These are phyloP conservation scores for Kodamaea fukazawae DNA, from an alignment of 805 yeast genomes.

Conservation along the genomic window DNA sequence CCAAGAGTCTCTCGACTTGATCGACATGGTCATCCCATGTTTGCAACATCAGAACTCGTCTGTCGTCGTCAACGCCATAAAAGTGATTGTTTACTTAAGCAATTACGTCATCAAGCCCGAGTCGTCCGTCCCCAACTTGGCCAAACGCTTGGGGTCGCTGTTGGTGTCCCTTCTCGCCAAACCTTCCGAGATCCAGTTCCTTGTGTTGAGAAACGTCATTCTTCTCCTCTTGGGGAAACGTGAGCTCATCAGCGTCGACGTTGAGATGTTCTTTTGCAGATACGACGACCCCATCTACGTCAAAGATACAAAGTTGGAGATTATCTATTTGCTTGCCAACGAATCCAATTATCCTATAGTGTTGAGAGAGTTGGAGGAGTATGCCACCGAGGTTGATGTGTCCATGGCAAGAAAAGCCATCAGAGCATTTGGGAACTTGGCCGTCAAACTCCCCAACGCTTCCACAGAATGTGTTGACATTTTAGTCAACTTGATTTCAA, in stretches of 20 bases:
- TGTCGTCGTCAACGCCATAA: constrained; percentile 74
- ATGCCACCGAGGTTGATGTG: constrained; percentile 82
- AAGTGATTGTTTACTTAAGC: constrained; percentile 66
- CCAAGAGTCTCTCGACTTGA: constrained; percentile 62
- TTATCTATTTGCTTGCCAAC: constrained; percentile 75
- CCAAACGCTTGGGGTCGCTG: constrained; percentile 63
- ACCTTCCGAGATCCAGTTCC: constrained; percentile 80
- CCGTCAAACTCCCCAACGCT: constrained; percentile 66
- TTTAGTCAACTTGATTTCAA: constrained; percentile 55
- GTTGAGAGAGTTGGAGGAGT: constrained; percentile 74
- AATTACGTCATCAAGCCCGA: constrained; percentile 65
- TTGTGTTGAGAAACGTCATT: constrained; percentile 77
- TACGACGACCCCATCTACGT: constrained; percentile 85
- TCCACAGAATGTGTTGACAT: constrained; percentile 64
- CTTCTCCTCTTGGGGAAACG: constrained; percentile 66
- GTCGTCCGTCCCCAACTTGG: constrained; percentile 51
- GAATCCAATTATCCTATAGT: constrained; percentile 59
- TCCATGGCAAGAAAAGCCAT: constrained; percentile 86
- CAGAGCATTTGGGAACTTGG: constrained; percentile 85
- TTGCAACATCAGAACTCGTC: constrained; percentile 79
- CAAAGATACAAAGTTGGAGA: constrained; percentile 86
- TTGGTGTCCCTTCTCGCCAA: constrained; percentile 66
- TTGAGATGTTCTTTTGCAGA: constrained; percentile 77
- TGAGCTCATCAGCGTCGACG: constrained; percentile 59
- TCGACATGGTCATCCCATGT: constrained; percentile 65